These are phyloP conservation scores for Cyberlindnera veronae DNA, from an alignment of 805 yeast species.

Conservation along the genomic window DNA sequence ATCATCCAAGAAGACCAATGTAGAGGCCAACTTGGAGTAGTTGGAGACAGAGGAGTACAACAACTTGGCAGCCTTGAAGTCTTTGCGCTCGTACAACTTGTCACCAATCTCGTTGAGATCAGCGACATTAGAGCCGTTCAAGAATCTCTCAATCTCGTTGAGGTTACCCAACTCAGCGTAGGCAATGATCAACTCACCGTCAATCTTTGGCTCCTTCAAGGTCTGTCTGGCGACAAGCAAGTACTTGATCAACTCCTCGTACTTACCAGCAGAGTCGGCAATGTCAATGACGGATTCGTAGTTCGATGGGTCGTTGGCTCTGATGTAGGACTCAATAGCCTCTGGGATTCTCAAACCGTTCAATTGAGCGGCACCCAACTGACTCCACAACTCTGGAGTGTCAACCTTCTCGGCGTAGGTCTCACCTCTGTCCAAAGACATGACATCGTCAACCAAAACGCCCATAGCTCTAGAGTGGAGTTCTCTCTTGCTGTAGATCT, in stretches of 20 bases:
- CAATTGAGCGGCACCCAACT: conserved; percentile 92
- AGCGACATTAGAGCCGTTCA: conserved; percentile 88
- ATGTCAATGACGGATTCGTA: conserved; percentile 90
- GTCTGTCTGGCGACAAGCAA: conserved; percentile 89
- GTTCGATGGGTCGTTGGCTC: conserved; percentile 88
- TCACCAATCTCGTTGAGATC: conserved; percentile 92
- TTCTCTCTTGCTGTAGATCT: conserved; percentile 83
- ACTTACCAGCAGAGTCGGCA: conserved; percentile 94
- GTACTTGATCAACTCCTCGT: conserved; percentile 85
- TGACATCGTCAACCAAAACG: conserved; percentile 86
- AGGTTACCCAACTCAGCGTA: conserved; percentile 77
- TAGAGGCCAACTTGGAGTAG: conserved; percentile 95
- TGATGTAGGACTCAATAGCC: conserved; percentile 87
- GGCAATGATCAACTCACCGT: conserved; percentile 85
- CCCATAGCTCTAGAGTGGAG: conserved; percentile 75
- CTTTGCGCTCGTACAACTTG: conserved; percentile 70
- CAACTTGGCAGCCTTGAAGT: conserved; percentile 90
- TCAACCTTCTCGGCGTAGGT: conserved; percentile 88
- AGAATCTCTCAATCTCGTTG: conserved; percentile 78
- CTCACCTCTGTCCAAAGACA: conserved; percentile 94
- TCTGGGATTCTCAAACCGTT: conserved; percentile 90
- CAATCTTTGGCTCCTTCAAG: conserved; percentile 87
- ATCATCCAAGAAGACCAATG: conserved; percentile 86
- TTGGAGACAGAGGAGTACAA: conserved; percentile 84
- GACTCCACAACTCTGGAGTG: conserved; percentile 86